Base-by-base conservation (phyloP, 106 monocot genomes). In the Dendrobium officinale region DNA sequence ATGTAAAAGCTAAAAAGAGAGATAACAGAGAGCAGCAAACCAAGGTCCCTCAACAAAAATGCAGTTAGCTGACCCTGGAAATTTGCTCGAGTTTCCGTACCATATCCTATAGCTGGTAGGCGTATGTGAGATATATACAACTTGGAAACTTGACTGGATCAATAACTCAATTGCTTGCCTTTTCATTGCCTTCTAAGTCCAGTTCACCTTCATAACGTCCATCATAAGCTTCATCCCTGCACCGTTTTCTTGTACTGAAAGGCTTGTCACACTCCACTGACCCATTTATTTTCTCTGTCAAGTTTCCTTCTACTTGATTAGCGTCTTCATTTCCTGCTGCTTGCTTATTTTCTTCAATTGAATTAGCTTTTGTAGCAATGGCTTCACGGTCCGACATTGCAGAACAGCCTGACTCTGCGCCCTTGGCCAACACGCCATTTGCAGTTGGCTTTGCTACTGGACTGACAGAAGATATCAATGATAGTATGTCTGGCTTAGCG, bases 401-500 rank as follows among this genome's bases (percentile, higher is more conserved):
- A 42, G 83, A 83, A 55, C 83, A 77, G 31, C 78, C 83, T 0
- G 83, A 83, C 77, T 82, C 86, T 67, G 81, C 79, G 7, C 78
- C 78, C 42, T 88, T 88, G 8, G 58, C 75, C 2, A 86, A 75
- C 13, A 67, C 67, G 4, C 79, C 10, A 33, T 68, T 77, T 24
- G 90, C 27, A 40, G 82, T 73, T 80, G 72, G 16, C 85, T 89
- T 89, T 70, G 80, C 78, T 82, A 26, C 75, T 17, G 80, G 41
- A 77, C 67, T 83, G 44, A 80, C 55, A 15, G 79, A 41, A 75
- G 90, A 84, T 73, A 93, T 68, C 59, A 24, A 44, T 8, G 90
- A 80, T 59, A 92, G 68, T 29, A 90, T 77, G 76, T 92, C 89
- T 17, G 87, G 83, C 79, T 88, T 97, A 31, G 84, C 79, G 51